These are phyloP conservation scores for Trametopsis cervina DNA, from an alignment of 768 basidiomycete species.

Conservation along the genomic window DNA sequence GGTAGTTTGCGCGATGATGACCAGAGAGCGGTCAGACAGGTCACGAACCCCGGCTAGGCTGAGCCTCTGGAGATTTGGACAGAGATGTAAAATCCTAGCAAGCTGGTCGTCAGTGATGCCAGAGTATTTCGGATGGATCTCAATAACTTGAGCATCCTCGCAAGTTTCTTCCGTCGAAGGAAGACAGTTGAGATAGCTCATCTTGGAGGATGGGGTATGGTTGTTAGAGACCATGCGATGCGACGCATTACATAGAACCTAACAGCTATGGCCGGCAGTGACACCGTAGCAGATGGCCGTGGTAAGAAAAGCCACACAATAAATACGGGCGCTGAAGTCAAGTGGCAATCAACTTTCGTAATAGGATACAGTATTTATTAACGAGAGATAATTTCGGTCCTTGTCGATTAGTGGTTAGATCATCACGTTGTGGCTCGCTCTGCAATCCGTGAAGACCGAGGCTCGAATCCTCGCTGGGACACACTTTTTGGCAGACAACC, in stretches of 20 bases:
- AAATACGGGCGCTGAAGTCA: too few species aligned
- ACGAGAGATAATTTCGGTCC: constrained; percentile 5
- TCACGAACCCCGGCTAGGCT: constrained; percentile 63
- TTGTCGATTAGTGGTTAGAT: constrained; percentile 11
- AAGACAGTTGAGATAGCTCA: constrained; percentile 51
- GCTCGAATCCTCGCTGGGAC: constrained; percentile 5
- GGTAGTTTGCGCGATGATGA: constrained; percentile 55
- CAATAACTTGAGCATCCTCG: constrained; percentile 51
- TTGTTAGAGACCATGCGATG: too few species aligned
- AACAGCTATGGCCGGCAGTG: too few species aligned
- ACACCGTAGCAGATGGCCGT: too few species aligned
- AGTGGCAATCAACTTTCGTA: too few species aligned
- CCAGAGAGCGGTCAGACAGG: constrained; percentile 63
- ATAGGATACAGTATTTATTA: too few species aligned
- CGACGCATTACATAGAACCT: too few species aligned
- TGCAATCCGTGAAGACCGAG: constrained; percentile 1
- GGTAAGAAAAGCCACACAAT: too few species aligned
- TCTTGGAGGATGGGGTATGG: too few species aligned
- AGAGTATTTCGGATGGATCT: constrained; percentile 28
- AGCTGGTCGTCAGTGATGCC: constrained; percentile 54
- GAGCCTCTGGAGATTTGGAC: constrained; percentile 61
- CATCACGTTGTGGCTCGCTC: constrained; percentile 6
- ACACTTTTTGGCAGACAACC: background rate
- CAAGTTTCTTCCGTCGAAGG: constrained; percentile 53
- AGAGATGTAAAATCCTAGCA: constrained; percentile 44